Percentiles rank a stretch among this genome's conserved stretches.
These are phyloP conservation scores for Saururus chinensis DNA, from an alignment of 164 flowering plant species.

Conservation along the genomic window DNA sequence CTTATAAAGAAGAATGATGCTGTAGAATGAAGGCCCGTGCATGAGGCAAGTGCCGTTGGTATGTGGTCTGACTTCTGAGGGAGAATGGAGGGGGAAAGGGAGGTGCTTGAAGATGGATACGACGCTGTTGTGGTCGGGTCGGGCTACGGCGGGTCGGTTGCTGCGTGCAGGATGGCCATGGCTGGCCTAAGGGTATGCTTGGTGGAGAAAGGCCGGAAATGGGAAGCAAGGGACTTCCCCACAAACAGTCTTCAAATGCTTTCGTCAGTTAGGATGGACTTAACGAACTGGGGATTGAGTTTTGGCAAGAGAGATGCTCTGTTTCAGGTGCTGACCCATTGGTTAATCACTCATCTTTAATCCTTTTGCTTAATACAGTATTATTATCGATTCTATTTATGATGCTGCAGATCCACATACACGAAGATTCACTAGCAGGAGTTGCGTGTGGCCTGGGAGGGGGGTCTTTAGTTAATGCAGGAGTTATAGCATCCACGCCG, in stretches of 20 bases:
- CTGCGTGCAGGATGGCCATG: constrained; percentile 45
- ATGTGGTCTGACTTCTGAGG: no score
- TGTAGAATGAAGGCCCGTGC: no score
- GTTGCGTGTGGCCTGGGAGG: constrained; percentile 54
- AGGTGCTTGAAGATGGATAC: constrained; percentile 17
- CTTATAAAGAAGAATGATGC: no score
- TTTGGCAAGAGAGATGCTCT: constrained; percentile 45
- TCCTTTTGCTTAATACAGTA: background rate
- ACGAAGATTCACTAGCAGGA: constrained; percentile 35
- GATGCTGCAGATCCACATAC: constrained; percentile 27
- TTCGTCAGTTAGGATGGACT: constrained; percentile 28
- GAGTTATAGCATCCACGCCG: constrained; percentile 47
- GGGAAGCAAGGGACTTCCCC: constrained; percentile 48
- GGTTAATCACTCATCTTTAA: background rate
- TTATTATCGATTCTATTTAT: background rate
- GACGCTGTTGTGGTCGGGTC: constrained; percentile 56
- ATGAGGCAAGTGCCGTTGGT: no score
- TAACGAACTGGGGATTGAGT: constrained; percentile 22
- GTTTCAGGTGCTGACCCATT: constrained; percentile 36
- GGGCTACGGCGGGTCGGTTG: constrained; percentile 59
- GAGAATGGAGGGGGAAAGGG: background rate
- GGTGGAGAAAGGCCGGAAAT: constrained; percentile 45
- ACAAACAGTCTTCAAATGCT: constrained; percentile 31
- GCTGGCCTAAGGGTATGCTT: constrained; percentile 49
- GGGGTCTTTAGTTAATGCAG: constrained; percentile 52